phyloP scores from a whole-genome alignment of 192 early-diverging fungal species.

The Diversispora epigaea region DNA sequence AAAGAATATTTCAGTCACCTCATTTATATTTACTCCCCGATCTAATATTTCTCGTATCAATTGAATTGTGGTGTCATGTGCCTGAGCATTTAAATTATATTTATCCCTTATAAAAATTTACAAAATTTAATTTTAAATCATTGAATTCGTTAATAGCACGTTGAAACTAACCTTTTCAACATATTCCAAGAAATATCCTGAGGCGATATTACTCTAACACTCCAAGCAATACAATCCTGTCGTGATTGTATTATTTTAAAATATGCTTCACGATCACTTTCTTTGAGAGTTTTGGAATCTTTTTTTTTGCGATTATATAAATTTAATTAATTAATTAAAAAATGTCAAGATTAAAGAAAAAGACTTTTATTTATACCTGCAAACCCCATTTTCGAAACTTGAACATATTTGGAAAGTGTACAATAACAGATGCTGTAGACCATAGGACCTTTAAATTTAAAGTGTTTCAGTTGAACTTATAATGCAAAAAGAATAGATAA shows the following conservation, averaged over 20 bases:
- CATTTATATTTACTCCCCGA: constrained; percentile 64
- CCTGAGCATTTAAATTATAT: constrained; percentile 89
- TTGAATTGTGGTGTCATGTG: constrained; percentile 90
- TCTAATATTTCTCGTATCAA: constrained; percentile 69
- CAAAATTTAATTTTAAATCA: not conserved
- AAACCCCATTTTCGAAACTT: constrained; percentile 75
- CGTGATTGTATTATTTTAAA: constrained; percentile 62
- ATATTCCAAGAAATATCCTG: constrained; percentile 91
- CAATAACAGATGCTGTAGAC: constrained; percentile 92
- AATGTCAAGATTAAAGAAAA: not conserved
- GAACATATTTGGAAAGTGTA: constrained; percentile 58
- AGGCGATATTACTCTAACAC: constrained; percentile 78
- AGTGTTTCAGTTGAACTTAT: not conserved
- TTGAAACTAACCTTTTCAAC: constrained; percentile 63
- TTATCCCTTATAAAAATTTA: constrained; percentile 57
- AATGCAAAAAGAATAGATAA: not conserved
- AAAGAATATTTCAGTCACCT: constrained; percentile 45
- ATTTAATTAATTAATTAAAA: not conserved
- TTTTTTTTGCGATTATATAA: not conserved
- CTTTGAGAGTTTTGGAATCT: constrained; percentile 96
- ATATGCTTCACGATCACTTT: constrained; percentile 67
- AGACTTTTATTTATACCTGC: constrained; percentile 54
- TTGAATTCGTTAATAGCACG: not conserved
- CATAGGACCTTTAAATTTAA: constrained; percentile 74
- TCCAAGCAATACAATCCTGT: constrained; percentile 78